phyloP scores from a whole-genome alignment of 768 basidiomycete genomes.

The Podaxis sp. region DNA sequence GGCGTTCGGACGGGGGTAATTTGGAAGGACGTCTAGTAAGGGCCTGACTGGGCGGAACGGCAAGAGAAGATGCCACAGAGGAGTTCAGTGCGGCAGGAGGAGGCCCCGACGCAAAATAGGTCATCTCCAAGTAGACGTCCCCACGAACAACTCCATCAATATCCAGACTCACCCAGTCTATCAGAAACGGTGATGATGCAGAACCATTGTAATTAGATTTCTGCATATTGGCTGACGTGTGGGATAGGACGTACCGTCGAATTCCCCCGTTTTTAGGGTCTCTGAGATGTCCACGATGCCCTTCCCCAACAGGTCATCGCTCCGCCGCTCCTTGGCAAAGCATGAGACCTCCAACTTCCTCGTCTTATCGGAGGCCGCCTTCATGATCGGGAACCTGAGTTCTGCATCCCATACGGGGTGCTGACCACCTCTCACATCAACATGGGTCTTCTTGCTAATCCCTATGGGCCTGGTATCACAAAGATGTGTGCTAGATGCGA shows the following conservation, averaged over 20 bases:
- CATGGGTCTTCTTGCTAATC: slow-evolving; percentile 63
- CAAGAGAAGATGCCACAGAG: slow-evolving; percentile 8
- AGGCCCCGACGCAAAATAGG: slow-evolving; percentile 78
- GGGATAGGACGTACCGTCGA: slow-evolving; percentile 71
- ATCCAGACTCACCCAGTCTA: slow-evolving; percentile 37
- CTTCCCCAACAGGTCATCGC: slow-evolving; percentile 77
- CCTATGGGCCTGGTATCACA: slow-evolving; percentile 32
- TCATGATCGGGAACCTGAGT: slow-evolving; percentile 71
- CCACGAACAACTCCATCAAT: slow-evolving; percentile 64
- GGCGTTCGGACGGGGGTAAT: slow-evolving; percentile 47
- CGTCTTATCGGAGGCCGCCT: slow-evolving; percentile 51
- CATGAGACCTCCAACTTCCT: slow-evolving; percentile 73
- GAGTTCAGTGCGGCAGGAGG: slow-evolving; percentile 37
- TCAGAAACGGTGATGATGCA: neutral
- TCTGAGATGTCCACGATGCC: slow-evolving; percentile 74
- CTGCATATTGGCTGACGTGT: neutral
- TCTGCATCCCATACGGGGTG: slow-evolving; percentile 94
- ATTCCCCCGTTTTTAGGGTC: slow-evolving; percentile 83
- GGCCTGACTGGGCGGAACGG: slow-evolving; percentile 23
- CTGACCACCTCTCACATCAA: slow-evolving; percentile 86
- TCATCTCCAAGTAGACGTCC: slow-evolving; percentile 91
- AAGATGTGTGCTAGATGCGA: neutral
- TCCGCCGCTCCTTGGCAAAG: slow-evolving; percentile 73
- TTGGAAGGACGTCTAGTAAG: slow-evolving; percentile 54
- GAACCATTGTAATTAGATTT: neutral